Evolutionary conservation across 1,139 yeast genomes (phyloP), one percentile per base, ranked within the genome.

Genomic region (Blastobotrys malaysiensis): DNA sequence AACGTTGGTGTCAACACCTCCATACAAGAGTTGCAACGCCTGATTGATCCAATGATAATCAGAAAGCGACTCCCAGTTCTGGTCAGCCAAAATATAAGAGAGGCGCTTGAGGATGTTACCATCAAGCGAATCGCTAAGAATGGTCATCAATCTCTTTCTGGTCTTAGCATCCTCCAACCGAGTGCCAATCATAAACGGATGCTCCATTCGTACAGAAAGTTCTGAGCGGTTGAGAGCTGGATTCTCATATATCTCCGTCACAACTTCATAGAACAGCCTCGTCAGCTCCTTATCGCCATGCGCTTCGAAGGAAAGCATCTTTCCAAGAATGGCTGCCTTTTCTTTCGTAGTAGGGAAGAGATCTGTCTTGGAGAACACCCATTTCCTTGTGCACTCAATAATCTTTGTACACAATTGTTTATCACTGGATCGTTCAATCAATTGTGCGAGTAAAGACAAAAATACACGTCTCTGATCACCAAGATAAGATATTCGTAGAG

Each of bases 1-100:
- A 53, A 78, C 74, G 1, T 79, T 79, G 47, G 70, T 70, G 55
- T 84, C 85, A 36, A 89, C 81, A 0, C 96, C 79, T 0, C 95
- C 96, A 65, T 86, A 88, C 11, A 95, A 73, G 46, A 95, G 72
- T 67, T 93, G 98, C 44, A 89, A 74, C 0, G 96, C 99, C 69
- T 93, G 99, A 67, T 90, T 89, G 58, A 91, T 73, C 99, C 99
- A 95, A 51, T 91, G 90, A 64, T 87, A 87, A 61, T 91, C 98
- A 0, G 96, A 93, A 50, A 95, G 76, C 63, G 80, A 86, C 68
- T 95, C 99, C 99, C 99, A 95, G 65, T 89, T 93, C 68, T 95
- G 99, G 63, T 93, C 97, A 44, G 93, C 78, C 36, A 95, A 79
- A 9, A 93, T 84, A 64, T 93, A 95, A 61, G 86, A 84, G 46